Evolutionary conservation across 2,329 filamentous ascomycete genomes (phyloP).

Genomic region (Cordyceps javanica): DNA sequence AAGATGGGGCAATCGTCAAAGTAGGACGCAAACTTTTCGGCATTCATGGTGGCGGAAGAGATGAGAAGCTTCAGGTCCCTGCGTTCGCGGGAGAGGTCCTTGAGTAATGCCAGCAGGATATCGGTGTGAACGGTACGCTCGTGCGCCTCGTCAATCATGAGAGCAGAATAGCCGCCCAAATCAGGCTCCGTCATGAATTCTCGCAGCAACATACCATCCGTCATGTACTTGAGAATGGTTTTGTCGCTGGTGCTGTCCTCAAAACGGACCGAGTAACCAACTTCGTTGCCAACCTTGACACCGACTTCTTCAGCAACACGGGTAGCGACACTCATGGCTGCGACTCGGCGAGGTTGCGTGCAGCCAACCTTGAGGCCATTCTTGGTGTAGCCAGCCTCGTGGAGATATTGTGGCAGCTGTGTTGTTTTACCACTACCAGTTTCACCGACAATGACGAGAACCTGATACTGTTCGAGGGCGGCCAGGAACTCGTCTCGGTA

Average conservation of each 20-base stretch:
- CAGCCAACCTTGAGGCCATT: slow-evolving; percentile 80
- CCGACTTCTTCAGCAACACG: slow-evolving; percentile 94
- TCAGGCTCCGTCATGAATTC: slow-evolving; percentile 88
- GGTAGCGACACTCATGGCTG: slow-evolving; percentile 94
- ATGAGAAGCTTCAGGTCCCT: slow-evolving; percentile 87
- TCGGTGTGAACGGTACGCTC: slow-evolving; percentile 89
- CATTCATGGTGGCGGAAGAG: slow-evolving; percentile 90
- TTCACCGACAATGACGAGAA: slow-evolving; percentile 88
- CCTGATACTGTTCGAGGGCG: slow-evolving; percentile 80
- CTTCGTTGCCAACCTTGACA: slow-evolving; percentile 81
- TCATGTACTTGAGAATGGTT: slow-evolving; percentile 93
- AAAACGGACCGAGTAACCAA: slow-evolving; percentile 92
- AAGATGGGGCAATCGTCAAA: slow-evolving; percentile 93
- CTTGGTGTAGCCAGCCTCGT: slow-evolving; percentile 86
- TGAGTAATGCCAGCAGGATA: slow-evolving; percentile 79
- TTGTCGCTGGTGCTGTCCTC: slow-evolving; percentile 89
- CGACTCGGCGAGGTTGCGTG: slow-evolving; percentile 90
- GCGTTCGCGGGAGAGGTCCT: slow-evolving; percentile 76
- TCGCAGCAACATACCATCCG: slow-evolving; percentile 87
- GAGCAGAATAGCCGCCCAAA: slow-evolving; percentile 70
- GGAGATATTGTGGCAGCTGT: slow-evolving; percentile 86
- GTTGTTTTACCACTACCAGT: slow-evolving; percentile 96
- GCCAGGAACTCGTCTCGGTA: slow-evolving; percentile 80
- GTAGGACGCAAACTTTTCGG: slow-evolving; percentile 83
- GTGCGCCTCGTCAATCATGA: slow-evolving; percentile 98